Conservation (phyloP, 768 basidiomycete species). For the Podaxis pistillaris region DNA sequence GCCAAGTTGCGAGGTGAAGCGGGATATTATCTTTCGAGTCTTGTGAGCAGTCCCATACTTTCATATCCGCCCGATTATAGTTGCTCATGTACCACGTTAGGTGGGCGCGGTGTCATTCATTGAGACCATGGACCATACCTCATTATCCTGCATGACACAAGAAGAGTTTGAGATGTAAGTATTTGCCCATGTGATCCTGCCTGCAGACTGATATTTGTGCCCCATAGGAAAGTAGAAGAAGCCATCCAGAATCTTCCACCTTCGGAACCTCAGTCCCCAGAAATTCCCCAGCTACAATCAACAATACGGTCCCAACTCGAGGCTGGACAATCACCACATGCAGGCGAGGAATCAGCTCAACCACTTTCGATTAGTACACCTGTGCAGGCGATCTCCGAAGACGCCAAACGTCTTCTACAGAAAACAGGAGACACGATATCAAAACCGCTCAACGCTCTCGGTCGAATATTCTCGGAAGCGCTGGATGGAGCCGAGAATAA, state of each 20-base stretch:
- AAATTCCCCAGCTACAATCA: conserved; percentile 26
- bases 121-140: conserved; percentile 96
- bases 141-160: conserved; percentile 90
- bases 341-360: conserved; percentile 88
- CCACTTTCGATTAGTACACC: conserved; percentile 67
- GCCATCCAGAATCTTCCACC: conserved; percentile 50
- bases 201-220: background rate
- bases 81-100: conserved; percentile 34
- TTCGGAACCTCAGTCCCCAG: conserved; percentile 39
- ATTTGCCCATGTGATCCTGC: background rate
- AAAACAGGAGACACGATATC: conserved; percentile 90
- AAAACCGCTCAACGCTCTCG: conserved; percentile 86
- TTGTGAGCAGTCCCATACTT: conserved; percentile 49
- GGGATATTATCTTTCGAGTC: conserved; percentile 94
- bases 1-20: conserved; percentile 90
- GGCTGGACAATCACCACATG: conserved; percentile 43
- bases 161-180: conserved; percentile 85
- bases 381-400: conserved; percentile 54
- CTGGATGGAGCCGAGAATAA: conserved; percentile 70
- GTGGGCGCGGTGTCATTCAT: conserved; percentile 98
- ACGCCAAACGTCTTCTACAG: conserved; percentile 81
- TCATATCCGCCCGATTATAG: background rate
- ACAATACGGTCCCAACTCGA: conserved; percentile 20
- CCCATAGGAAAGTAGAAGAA: conserved; percentile 47
- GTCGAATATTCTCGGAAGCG: conserved; percentile 84